Percentiles rank a stretch among this genome's conserved stretches.
Evolutionary conservation across 805 yeast species (phyloP).

Genomic region (Saturnispora hagleri): DNA sequence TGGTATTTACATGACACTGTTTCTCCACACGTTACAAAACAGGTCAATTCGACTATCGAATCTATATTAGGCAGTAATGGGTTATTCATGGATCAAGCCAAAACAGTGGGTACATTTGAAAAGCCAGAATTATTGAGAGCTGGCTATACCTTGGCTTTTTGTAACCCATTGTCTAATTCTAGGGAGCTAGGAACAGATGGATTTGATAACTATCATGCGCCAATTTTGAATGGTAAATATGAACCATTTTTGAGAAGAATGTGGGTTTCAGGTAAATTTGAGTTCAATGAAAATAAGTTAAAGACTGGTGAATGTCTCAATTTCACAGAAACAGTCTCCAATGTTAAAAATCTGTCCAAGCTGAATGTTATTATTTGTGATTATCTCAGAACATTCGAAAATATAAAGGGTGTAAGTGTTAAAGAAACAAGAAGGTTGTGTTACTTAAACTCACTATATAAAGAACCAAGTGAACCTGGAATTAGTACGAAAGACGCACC

Average conservation of each 20-base stretch:
- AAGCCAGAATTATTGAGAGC: neutral
- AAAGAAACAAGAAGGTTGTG: conserved; percentile 53
- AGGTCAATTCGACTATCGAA: conserved; percentile 22
- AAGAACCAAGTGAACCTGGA: neutral
- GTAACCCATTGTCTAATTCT: conserved; percentile 49
- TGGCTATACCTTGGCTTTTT: conserved; percentile 62
- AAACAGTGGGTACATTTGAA: neutral
- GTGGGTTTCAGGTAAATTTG: conserved; percentile 71
- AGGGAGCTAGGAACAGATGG: conserved; percentile 56
- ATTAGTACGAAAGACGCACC: conserved; percentile 9
- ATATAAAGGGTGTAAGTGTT: conserved; percentile 19
- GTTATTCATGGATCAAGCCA: conserved; percentile 13
- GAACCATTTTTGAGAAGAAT: conserved; percentile 46
- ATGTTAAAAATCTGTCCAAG: conserved; percentile 28
- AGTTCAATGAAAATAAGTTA: conserved; percentile 29
- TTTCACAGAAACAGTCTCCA: conserved; percentile 46
- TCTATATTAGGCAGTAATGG: conserved; percentile 14
- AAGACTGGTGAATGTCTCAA: conserved; percentile 29
- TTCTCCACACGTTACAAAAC: conserved; percentile 21
- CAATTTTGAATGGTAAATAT: conserved; percentile 23
- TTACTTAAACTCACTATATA: conserved; percentile 41
- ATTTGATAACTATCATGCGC: conserved; percentile 72
- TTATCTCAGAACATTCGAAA: conserved; percentile 40
- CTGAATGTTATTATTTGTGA: conserved; percentile 40
- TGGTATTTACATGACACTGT: conserved; percentile 25